Conservation (phyloP, 176 grass and related monocot species). For the Eragrostis nindensis region DNA sequence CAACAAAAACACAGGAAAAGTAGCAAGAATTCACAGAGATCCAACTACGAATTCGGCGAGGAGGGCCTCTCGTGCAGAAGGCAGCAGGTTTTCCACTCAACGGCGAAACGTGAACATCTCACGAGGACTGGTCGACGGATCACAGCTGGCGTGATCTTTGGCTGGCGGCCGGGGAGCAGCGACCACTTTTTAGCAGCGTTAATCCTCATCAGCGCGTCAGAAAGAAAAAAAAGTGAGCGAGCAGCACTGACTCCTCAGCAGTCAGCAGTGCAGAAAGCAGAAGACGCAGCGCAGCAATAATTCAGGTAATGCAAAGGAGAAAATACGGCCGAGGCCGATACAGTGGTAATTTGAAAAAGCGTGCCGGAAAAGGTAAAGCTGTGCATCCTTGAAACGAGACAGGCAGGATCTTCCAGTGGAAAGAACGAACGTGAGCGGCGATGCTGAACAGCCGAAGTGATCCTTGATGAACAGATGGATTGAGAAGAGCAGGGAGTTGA, state of each 20-base stretch:
- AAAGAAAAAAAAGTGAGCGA: slow-evolving; percentile 30
- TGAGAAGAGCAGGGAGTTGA: neutral
- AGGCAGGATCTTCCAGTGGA: neutral
- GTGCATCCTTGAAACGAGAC: slow-evolving; percentile 58
- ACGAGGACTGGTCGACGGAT: neutral
- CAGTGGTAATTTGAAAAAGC: slow-evolving; percentile 30
- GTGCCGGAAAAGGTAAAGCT: slow-evolving; percentile 54
- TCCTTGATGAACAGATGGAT: neutral
- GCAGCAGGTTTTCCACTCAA: neutral
- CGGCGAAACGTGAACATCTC: neutral
- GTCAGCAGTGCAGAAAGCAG: slow-evolving; percentile 22
- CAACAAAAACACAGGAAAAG: neutral
- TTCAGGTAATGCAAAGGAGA: slow-evolving; percentile 43
- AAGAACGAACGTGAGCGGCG: neutral
- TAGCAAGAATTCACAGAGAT: slow-evolving; percentile 10
- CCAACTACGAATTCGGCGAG: neutral
- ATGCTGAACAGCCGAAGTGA: neutral
- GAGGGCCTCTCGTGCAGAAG: slow-evolving; percentile 10
- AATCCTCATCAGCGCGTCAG: slow-evolving; percentile 28
- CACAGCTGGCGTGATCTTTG: slow-evolving; percentile 11
- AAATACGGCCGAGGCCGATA: neutral
- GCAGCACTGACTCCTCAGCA: neutral
- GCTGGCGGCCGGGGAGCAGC: slow-evolving; percentile 27
- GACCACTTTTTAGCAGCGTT: slow-evolving; percentile 13
- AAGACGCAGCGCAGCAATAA: no score